These are phyloP conservation scores for Lavandula angustifolia DNA, from an alignment of 257 asterid species.

Conservation along the genomic window DNA sequence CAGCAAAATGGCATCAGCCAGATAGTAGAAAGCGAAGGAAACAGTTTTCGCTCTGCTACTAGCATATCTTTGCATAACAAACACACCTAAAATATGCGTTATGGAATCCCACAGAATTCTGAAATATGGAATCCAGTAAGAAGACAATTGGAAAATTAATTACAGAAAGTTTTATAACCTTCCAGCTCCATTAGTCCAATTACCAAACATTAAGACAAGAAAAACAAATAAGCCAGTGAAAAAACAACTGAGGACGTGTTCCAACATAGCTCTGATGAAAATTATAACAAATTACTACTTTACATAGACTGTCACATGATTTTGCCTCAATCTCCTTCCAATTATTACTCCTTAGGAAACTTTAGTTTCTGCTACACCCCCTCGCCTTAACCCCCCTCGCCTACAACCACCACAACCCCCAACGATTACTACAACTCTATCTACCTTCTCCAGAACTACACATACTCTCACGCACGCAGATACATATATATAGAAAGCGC, in stretches of 20 bases:
- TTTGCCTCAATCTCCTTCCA: not conserved
- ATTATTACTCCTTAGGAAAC: too few species aligned
- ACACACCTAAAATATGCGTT: not conserved
- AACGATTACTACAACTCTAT: too few species aligned
- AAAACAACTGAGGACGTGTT: not conserved
- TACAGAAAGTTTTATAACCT: not conserved
- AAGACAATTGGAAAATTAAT: slow-evolving; percentile 1
- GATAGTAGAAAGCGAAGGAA: slow-evolving; percentile 7
- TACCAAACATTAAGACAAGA: not conserved
- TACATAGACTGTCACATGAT: not conserved
- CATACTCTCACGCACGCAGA: not conserved
- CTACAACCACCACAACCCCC: too few species aligned
- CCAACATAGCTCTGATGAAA: not conserved
- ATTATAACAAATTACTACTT: not conserved
- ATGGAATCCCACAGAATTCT: not conserved
- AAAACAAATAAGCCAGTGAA: not conserved
- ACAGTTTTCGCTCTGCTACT: slow-evolving; percentile 1
- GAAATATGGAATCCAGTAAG: not conserved
- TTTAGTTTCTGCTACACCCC: not conserved
- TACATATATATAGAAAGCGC: not conserved
- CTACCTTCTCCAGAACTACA: slow-evolving; percentile 8
- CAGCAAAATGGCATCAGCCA: slow-evolving; percentile 26
- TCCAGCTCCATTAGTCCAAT: not conserved
- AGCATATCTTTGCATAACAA: not conserved
- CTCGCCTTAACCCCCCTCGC: too few species aligned